Percentiles rank a stretch among this genome's conserved stretches.
phyloP scores from a whole-genome alignment of 805 yeast species.

The Metschnikowia gelsemii region DNA sequence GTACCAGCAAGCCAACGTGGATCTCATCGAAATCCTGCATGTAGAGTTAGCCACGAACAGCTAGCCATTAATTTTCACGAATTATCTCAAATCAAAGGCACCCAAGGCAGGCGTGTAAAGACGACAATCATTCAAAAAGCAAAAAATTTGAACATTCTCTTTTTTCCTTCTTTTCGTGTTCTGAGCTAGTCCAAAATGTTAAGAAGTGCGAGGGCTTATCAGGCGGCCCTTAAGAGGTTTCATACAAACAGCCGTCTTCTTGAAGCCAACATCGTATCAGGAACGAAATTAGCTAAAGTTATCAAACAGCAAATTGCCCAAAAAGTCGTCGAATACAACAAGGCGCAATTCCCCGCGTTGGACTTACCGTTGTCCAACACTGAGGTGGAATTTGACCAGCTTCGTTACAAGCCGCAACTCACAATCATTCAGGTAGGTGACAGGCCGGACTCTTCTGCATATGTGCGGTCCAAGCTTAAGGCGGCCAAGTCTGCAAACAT shows the following conservation, averaged over 20 bases:
- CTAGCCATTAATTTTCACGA: constrained; percentile 1
- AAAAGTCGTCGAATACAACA: constrained; percentile 39
- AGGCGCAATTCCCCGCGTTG: constrained; percentile 26
- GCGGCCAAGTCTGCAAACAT: constrained; percentile 86
- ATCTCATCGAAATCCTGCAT: constrained; percentile 13
- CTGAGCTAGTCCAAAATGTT: constrained; percentile 6
- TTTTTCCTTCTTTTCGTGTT: neutral
- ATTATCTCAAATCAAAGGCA: neutral
- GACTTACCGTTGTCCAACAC: constrained; percentile 18
- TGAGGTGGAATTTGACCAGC: constrained; percentile 27
- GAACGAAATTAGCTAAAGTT: constrained; percentile 41
- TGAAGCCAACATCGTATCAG: constrained; percentile 42
- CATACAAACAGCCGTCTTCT: constrained; percentile 18
- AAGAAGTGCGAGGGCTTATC: constrained; percentile 15
- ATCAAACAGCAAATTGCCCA: constrained; percentile 40
- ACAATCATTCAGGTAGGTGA: constrained; percentile 88
- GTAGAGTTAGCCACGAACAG: neutral
- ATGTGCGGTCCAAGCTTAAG: constrained; percentile 87
- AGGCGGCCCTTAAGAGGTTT: constrained; percentile 12
- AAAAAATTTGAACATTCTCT: neutral
- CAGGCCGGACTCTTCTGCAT: constrained; percentile 87
- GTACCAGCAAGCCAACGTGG: constrained; percentile 2
- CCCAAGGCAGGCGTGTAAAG: neutral
- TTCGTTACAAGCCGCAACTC: constrained; percentile 66
- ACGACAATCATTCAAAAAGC: neutral